Conservation (phyloP, 1,284 basidiomycete species). For the Boletus mariae region DNA sequence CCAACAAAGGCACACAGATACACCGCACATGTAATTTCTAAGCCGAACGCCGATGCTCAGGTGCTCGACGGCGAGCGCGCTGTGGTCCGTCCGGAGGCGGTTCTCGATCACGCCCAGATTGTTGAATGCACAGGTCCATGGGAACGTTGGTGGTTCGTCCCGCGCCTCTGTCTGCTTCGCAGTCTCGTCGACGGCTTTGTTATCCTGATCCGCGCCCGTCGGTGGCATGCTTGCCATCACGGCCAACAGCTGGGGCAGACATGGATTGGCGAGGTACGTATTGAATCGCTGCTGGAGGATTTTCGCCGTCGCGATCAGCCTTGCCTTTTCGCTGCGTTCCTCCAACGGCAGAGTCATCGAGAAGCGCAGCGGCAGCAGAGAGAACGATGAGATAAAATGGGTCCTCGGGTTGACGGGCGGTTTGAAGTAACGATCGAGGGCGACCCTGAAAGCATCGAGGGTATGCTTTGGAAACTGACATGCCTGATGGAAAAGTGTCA, state of each 20-base stretch:
- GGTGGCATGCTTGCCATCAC: not conserved
- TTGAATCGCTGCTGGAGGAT: slow-evolving; percentile 16
- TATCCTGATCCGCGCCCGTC: too few species aligned
- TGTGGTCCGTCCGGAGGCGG: slow-evolving; percentile 7
- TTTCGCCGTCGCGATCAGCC: slow-evolving; percentile 11
- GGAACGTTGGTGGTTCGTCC: not conserved
- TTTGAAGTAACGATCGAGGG: slow-evolving; percentile 22
- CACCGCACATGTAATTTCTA: slow-evolving; percentile 10
- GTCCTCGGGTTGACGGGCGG: slow-evolving; percentile 18
- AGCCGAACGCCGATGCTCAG: slow-evolving; percentile 8
- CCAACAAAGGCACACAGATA: not conserved
- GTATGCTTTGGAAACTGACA: not conserved
- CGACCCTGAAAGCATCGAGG: slow-evolving; percentile 5
- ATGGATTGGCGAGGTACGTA: slow-evolving; percentile 15
- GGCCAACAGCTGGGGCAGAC: slow-evolving; percentile 12
- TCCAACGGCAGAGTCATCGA: slow-evolving; percentile 14
- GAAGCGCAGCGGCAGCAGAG: slow-evolving; percentile 14
- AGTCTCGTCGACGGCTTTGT: not conserved
- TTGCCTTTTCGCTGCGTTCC: slow-evolving; percentile 12
- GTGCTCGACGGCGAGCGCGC: slow-evolving; percentile 3
- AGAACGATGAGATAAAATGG: slow-evolving; percentile 16
- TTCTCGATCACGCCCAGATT: slow-evolving; percentile 18
- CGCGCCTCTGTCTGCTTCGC: too few species aligned
- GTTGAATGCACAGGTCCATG: slow-evolving; percentile 15
- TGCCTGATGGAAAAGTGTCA: not conserved